Base-by-base conservation (phyloP, 495 filamentous ascomycete genomes). In the Geoglossum glabrum region DNA sequence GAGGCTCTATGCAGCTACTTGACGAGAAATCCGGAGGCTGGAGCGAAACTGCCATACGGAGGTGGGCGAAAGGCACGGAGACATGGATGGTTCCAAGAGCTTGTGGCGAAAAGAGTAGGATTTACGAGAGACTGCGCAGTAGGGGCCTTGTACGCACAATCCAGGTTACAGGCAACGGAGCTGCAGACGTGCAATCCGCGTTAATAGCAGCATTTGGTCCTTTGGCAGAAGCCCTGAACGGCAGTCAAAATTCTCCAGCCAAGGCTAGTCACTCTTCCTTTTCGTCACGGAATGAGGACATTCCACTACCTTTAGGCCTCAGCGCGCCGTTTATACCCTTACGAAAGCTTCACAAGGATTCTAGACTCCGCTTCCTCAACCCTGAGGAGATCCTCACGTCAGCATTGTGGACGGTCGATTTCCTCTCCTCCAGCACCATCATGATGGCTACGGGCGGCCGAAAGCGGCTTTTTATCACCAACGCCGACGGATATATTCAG, bases 341-440 rank as follows among this genome's bases (percentile, higher is more conserved):
- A 21, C 76, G 84, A 27, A 88, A 88, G 63, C 63, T 85, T 3
- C 75, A 82, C 65, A 85, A 80, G 61, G 79, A 85, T 55, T 77
- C 79, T 0, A 71, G 74, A 11, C 72, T 88, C 0, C 78, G 77
- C 8, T 87, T 85, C 61, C 73, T 88, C 19, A 71, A 71, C 25
- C 72, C 73, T 1, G 69, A 78, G 0, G 84, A 88, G 64, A 80
- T 85, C 76, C 67, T 80, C 25, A 84, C 79, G 4, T 74, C 80
- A 3, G 75, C 77, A 5, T 70, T 79, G 4, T 88, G 84, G 84
- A 78, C 78, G 40, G 78, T 77, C 11, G 72, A 78, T 6, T 87
- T 86, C 54, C 68, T 88, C 31, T 65, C 70, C 21, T 79, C 79
- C 2, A 79, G 76, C 52, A 74, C 83, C 26, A 70, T 80, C 15